A percentile compares a stretch with the other conserved stretches of the same genome.
Evolutionary conservation across 176 grass and related monocot species (phyloP).

Genomic region (Oryza nivara): DNA sequence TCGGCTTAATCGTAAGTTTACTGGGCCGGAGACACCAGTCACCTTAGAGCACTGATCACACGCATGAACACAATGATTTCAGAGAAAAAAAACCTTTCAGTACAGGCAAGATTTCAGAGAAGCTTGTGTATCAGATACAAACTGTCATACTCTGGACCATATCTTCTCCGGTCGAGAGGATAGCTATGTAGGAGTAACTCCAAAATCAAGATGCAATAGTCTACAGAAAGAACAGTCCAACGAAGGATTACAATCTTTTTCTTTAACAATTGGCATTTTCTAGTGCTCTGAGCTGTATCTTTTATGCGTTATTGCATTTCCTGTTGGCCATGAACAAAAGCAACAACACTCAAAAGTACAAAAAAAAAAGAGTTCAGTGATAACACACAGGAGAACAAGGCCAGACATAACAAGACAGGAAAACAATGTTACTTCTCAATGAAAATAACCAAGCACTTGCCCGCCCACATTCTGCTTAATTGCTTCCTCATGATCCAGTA

Average conservation of each 20-base stretch:
- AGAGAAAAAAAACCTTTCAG: background rate
- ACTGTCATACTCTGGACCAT: background rate
- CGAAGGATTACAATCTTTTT: conserved; percentile 29
- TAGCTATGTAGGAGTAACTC: background rate
- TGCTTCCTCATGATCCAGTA: conserved; percentile 98
- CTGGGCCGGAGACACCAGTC: background rate
- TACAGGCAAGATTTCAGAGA: background rate
- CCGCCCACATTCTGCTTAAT: conserved; percentile 87
- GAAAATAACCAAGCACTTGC: conserved; percentile 93
- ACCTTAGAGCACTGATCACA: background rate
- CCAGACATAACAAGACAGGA: conserved; percentile 2
- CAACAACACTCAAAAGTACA: conserved; percentile 1
- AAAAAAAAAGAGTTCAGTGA: conserved; percentile 30
- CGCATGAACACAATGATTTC: too few relatives aligned
- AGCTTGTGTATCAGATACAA: too few relatives aligned
- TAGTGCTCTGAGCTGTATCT: background rate
- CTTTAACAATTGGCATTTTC: conserved; percentile 15
- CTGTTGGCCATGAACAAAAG: conserved; percentile 14
- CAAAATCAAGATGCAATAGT: conserved; percentile 2
- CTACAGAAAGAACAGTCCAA: conserved; percentile 5
- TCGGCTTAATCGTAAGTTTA: too few relatives aligned
- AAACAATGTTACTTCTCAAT: conserved; percentile 25
- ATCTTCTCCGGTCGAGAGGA: background rate
- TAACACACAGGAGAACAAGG: conserved; percentile 9
- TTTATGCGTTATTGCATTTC: background rate